Conservation (phyloP, 345 rosid genomes). For the Eutrema japonicum region DNA sequence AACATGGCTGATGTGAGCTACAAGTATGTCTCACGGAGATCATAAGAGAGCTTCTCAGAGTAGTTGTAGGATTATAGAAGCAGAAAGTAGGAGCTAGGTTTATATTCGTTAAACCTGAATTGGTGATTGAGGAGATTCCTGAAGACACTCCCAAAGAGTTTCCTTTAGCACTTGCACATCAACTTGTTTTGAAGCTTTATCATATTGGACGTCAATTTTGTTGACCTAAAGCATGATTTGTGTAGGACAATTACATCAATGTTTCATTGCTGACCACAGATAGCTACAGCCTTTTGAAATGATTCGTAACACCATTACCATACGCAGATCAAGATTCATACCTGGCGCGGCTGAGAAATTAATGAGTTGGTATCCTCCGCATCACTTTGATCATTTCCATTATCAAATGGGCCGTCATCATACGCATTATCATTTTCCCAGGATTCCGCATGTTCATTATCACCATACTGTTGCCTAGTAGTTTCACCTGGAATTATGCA, state of each 20-base stretch:
- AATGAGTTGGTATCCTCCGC: constrained; percentile 58
- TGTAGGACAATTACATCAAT: neutral
- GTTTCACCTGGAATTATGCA: constrained; percentile 55
- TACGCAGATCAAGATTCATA: constrained; percentile 38
- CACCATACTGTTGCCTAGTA: constrained; percentile 51
- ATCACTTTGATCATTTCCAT: constrained; percentile 65
- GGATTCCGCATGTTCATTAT: constrained; percentile 56
- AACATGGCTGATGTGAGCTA: constrained; percentile 1
- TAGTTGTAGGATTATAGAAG: neutral
- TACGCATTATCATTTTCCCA: constrained; percentile 63
- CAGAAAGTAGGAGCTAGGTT: neutral
- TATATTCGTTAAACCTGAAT: constrained; percentile 49
- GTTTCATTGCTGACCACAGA: constrained; percentile 10
- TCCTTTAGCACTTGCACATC: constrained; percentile 86
- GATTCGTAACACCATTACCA: constrained; percentile 11
- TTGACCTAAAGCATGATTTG: constrained; percentile 56
- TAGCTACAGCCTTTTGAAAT: constrained; percentile 16
- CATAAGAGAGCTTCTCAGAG: neutral
- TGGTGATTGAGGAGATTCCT: constrained; percentile 54
- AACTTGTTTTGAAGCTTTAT: constrained; percentile 90
- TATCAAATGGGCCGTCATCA: constrained; percentile 61
- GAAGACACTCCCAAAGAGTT: constrained; percentile 80
- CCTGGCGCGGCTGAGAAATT: constrained; percentile 97
- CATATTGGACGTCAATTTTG: constrained; percentile 83
- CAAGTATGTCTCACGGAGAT: neutral